These are phyloP conservation scores for Cardamine resedifolia DNA, from an alignment of 345 rosid species.

Conservation along the genomic window DNA sequence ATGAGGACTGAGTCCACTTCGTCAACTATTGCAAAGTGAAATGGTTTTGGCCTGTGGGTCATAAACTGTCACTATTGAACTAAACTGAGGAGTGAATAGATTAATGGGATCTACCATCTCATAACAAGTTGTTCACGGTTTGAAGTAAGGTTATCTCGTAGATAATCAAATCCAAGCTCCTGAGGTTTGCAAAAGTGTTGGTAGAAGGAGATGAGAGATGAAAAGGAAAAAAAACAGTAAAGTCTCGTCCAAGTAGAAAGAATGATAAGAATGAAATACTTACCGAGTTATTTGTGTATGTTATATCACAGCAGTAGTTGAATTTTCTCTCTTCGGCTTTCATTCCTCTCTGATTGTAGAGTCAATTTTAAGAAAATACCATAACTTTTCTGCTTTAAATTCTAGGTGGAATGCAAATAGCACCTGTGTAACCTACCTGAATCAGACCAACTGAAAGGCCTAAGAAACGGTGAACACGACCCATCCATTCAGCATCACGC, in stretches of 20 bases:
- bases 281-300: conserved; percentile 92
- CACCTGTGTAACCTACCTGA: conserved; percentile 51
- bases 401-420: not conserved
- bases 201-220: conserved; percentile 7
- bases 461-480: conserved; percentile 86
- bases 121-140: conserved; percentile 82
- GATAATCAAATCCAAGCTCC: conserved; percentile 99
- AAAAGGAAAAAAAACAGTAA: not conserved
- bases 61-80: conserved; percentile 27
- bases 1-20: conserved; percentile 98
- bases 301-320: conserved; percentile 84
- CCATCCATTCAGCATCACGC: conserved; percentile 99
- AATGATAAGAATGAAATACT: conserved; percentile 36
- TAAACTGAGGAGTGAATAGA: conserved; percentile 19
- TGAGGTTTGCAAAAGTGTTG: conserved; percentile 42
- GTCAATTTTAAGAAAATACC: conserved; percentile 18
- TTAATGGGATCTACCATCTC: conserved; percentile 69
- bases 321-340: conserved; percentile 71
- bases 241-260: not conserved
- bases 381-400: conserved; percentile 15
- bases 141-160: conserved; percentile 90
- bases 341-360: conserved; percentile 72
- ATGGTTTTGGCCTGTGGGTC: conserved; percentile 88
- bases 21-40: conserved; percentile 94
- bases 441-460: conserved; percentile 97